phyloP scores from a whole-genome alignment of 2,329 filamentous ascomycete species.

The Polychaeton citri region DNA sequence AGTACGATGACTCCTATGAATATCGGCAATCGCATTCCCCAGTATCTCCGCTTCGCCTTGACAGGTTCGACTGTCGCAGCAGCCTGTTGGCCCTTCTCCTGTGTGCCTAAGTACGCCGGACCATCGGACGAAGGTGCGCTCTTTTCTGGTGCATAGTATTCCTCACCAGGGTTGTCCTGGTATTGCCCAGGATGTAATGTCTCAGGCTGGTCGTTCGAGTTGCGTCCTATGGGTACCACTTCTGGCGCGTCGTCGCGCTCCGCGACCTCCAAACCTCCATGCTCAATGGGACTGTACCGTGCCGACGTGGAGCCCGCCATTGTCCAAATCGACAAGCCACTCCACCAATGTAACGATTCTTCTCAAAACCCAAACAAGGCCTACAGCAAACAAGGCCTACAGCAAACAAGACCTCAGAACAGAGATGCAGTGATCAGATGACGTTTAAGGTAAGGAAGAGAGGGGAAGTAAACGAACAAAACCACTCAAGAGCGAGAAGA shows the following conservation, averaged over 20 bases:
- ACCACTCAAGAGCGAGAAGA: no score
- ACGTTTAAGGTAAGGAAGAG: no score
- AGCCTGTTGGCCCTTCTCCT: background rate
- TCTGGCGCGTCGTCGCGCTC: conserved; percentile 1
- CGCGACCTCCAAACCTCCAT: conserved; percentile 4
- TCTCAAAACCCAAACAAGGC: no score
- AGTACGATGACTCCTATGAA: conserved; percentile 3
- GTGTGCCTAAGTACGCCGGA: conserved; percentile 1
- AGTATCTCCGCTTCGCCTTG: conserved; percentile 1
- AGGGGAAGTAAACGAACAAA: no score
- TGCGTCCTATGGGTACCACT: conserved; percentile 1
- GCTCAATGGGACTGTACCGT: conserved; percentile 5
- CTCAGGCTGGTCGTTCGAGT: conserved; percentile 2
- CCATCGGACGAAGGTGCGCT: background rate
- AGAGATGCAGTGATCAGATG: no score
- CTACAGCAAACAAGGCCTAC: no score
- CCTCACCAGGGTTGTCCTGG: background rate
- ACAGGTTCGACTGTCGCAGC: background rate
- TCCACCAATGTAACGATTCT: no score
- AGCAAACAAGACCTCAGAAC: no score
- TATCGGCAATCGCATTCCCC: conserved; percentile 5
- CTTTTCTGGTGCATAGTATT: background rate
- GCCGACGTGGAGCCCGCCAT: conserved; percentile 1
- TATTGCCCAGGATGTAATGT: conserved; percentile 2
- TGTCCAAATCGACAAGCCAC: no score